phyloP scores from a whole-genome alignment of 768 basidiomycete species.

The Cantharellus cinnabarinus region DNA sequence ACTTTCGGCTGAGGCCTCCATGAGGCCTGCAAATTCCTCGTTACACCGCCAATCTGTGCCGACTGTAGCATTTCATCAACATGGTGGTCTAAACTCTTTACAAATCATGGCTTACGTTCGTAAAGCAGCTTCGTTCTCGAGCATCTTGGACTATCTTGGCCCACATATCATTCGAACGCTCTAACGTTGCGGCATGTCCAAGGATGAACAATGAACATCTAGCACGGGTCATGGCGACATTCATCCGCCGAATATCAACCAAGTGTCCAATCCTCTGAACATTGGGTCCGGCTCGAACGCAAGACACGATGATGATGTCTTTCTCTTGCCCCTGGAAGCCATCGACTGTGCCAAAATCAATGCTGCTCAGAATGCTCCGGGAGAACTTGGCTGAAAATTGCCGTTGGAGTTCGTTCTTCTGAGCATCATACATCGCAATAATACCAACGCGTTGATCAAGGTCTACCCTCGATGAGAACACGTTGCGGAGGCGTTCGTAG shows the following conservation, averaged over 20 bases:
- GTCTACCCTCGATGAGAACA: slow-evolving; percentile 31
- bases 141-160: slow-evolving; percentile 59
- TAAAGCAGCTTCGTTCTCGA: slow-evolving; percentile 35
- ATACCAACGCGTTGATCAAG: slow-evolving; percentile 42
- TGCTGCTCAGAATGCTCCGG: slow-evolving; percentile 36
- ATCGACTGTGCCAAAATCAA: slow-evolving; percentile 95
- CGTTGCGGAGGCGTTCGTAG: slow-evolving; percentile 45
- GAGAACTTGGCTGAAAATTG: slow-evolving; percentile 59
- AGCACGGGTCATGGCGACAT: slow-evolving; percentile 95
- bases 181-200: slow-evolving; percentile 75
- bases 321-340: slow-evolving; percentile 99
- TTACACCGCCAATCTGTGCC: no score
- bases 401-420: slow-evolving; percentile 52
- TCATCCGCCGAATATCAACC: slow-evolving; percentile 79
- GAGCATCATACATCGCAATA: slow-evolving; percentile 89
- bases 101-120: slow-evolving; percentile 17
- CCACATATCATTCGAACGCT: slow-evolving; percentile 71
- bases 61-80: no score
- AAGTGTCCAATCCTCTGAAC: slow-evolving; percentile 73
- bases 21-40: no score
- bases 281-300: slow-evolving; percentile 84
- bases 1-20: neutral
- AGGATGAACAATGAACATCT: slow-evolving; percentile 86
- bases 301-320: slow-evolving; percentile 91
- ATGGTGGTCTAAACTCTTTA: no score